These are phyloP conservation scores for Mortierella sp. DNA, from an alignment of 371 early-diverging fungal genomes.

Conservation along the genomic window DNA sequence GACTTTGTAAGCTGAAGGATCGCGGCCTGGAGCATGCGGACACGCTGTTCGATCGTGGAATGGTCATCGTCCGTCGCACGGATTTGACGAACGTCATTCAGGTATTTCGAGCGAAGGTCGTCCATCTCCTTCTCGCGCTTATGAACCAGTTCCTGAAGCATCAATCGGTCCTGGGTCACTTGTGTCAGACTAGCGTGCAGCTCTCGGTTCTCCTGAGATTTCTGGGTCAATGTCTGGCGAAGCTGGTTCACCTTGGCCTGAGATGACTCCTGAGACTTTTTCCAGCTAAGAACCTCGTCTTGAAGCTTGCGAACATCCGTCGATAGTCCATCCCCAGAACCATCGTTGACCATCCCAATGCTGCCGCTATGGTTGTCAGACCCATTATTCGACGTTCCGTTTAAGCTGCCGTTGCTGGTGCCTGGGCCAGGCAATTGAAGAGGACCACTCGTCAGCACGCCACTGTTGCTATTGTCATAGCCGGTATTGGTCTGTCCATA, in stretches of 20 bases:
- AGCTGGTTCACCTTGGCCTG: constrained; percentile 47
- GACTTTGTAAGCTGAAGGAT: constrained; percentile 53
- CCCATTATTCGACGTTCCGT: constrained; percentile 1
- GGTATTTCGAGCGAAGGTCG: constrained; percentile 46
- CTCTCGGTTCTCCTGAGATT: constrained; percentile 48
- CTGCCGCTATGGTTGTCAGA: background rate
- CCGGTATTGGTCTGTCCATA: constrained; percentile 2
- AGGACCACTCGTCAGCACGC: constrained; percentile 12
- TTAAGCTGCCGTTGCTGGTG: constrained; percentile 9
- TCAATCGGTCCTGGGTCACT: constrained; percentile 46
- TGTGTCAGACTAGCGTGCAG: constrained; percentile 28
- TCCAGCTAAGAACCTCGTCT: constrained; percentile 49
- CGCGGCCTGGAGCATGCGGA: constrained; percentile 48
- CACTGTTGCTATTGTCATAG: background rate
- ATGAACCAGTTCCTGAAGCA: constrained; percentile 45
- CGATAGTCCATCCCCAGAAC: constrained; percentile 23
- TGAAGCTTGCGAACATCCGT: constrained; percentile 44
- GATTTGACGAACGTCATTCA: constrained; percentile 53
- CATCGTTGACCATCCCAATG: background rate
- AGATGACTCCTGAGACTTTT: constrained; percentile 43
- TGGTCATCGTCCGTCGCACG: constrained; percentile 54
- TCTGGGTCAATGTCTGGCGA: constrained; percentile 36
- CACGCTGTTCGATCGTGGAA: constrained; percentile 48
- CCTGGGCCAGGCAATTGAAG: constrained; percentile 10
- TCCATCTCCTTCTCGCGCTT: constrained; percentile 56